Evolutionary conservation across 345 rosid genomes (phyloP).

Genomic region (Eucalyptus marginata): DNA sequence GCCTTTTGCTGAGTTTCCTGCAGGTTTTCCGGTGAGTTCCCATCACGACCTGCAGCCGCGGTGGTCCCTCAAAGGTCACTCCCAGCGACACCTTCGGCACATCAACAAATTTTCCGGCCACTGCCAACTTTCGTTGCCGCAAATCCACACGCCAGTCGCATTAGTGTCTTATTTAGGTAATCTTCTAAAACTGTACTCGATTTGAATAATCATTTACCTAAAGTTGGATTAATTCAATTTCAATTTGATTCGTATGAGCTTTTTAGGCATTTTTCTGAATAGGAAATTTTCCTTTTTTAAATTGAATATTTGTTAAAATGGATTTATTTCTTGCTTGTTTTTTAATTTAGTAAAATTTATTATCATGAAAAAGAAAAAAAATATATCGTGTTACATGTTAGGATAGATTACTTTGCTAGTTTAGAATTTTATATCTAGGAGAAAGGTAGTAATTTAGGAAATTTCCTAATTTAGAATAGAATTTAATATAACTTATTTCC

Average conservation of each 20-base stretch:
- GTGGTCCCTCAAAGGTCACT: background rate
- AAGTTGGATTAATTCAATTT: background rate
- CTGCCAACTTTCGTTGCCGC: background rate
- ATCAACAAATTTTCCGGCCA: background rate
- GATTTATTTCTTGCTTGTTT: background rate
- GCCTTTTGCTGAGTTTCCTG: background rate
- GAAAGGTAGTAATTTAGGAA: background rate
- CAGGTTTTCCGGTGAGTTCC: background rate
- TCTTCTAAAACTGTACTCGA: background rate
- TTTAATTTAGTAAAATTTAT: no score
- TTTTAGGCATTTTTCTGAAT: background rate
- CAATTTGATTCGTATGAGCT: background rate
- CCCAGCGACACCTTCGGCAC: background rate
- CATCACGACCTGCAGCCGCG: background rate
- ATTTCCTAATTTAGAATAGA: background rate
- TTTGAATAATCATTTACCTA: background rate
- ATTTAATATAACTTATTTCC: no score
- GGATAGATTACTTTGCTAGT: background rate
- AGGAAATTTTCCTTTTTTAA: background rate
- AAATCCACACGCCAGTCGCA: background rate
- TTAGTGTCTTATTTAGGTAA: background rate
- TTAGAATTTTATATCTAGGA: background rate
- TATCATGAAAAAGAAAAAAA: background rate
- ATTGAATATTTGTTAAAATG: background rate
- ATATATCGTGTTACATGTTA: background rate